phyloP scores from a whole-genome alignment of 495 filamentous ascomycete genomes.

The Aspergillus leporis region DNA sequence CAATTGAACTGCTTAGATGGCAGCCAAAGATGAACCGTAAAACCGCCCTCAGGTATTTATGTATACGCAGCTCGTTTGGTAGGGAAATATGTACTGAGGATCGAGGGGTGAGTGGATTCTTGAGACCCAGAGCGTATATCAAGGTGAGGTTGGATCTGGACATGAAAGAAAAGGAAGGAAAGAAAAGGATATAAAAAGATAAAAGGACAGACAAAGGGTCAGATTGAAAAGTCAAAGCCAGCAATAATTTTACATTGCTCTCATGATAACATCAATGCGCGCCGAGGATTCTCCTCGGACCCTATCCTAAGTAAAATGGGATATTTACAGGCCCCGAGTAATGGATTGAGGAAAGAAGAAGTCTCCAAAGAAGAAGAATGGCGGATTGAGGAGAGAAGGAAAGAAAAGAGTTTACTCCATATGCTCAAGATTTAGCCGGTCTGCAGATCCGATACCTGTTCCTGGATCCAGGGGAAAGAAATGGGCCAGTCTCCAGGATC shows the following conservation, averaged over 20 bases:
- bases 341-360: not conserved
- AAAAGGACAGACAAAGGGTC: not conserved
- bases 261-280: slow-evolving; percentile 4
- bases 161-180: slow-evolving; percentile 1
- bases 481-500: slow-evolving; percentile 13
- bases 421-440: slow-evolving; percentile 13
- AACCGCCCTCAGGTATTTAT: not conserved
- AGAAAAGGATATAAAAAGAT: slow-evolving; percentile 3
- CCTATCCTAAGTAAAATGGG: not conserved
- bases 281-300: not conserved
- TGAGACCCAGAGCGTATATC: not conserved
- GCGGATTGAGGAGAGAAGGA: not conserved
- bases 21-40: not conserved
- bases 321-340: not conserved
- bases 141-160: not conserved
- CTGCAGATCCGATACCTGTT: slow-evolving; percentile 22
- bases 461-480: slow-evolving; percentile 17
- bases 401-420: slow-evolving; percentile 10
- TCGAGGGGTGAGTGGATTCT: not conserved
- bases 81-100: not conserved
- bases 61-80: not conserved
- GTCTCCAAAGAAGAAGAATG: not conserved
- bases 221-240: not conserved
- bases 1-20: not conserved
- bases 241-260: not conserved